Base-by-base conservation (phyloP, 1,284 basidiomycete genomes). In the Fomitopsis betulina region DNA sequence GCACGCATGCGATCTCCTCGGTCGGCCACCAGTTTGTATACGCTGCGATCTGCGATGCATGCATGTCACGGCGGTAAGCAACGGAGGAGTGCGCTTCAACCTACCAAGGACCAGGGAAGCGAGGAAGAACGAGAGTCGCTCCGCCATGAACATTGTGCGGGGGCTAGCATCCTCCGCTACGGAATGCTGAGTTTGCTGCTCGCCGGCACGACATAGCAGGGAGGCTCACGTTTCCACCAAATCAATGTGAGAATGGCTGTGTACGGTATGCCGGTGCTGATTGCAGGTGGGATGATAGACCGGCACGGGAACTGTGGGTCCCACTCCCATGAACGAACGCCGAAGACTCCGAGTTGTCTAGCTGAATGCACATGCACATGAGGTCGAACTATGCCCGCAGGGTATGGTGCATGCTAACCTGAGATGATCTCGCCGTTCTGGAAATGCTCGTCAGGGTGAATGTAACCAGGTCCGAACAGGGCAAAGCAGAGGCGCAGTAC, bases 381-480 rank as follows among this genome's bases (percentile, higher is more conserved):
- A 25, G 15, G 19, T 8, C 12, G 52, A 32, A 15, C 33, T 7
- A n/a, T 5, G n/a, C 1, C 10, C 25, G 9, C 32, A 33, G 7
- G 37, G 27, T 35, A 13, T 13, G 32, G 8, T 19, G 19, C 6
- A 13, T 37, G 39, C 58, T 5, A 23, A 76, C 75, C 75, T 53
- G 76, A 72, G 25, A 66, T 68, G n/a, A 72, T 65, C 60, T 77
- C 76, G 40, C 72, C 76, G 58, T 73, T 76, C 64, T 77, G 75
- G 62, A 76, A 74, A 60, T 75, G 68, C 62, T 77, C 75, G 58
- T 77, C 76, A 7, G 76, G 75, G 57, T 77, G 76, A 51, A 77
- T 76, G 60, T 76, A 77, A 1, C 71, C 75, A 13, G 66, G 69
- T 27, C 74, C 73, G 49, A 62, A 62, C 9, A 77, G 59, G 4